Base-by-base conservation (phyloP, 208 protist genomes). In the Jaenimonas drosophilae region DNA sequence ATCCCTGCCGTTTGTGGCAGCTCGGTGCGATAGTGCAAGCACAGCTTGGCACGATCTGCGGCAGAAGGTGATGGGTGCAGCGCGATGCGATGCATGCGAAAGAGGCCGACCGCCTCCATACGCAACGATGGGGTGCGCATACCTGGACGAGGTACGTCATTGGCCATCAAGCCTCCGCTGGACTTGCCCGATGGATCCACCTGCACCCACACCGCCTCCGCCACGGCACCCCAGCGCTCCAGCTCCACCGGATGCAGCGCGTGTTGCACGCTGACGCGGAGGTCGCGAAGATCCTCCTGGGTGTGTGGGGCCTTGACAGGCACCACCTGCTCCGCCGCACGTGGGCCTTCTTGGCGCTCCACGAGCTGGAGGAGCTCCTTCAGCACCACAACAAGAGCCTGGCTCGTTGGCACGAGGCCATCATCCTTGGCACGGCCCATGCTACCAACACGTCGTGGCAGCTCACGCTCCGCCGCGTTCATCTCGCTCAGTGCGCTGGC, bases 201-300 rank as follows among this genome's bases (percentile, higher is more conserved):
- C 50, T 90, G 81, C 27, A 84, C 64, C 82, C 74, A 87, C 17
- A 91, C 21, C 30, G 77, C 82, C 43, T 87, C 82, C 52, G 79
- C 48, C 16, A 91, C 23, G 16, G 57, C 34, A 7, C 63, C 55
- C 82, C 82, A 91, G 3, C 65, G 38, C 34, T 69, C 56, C 17
- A 55, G 33, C 49, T 83, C 77, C 24, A 65, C 56, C 20, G 59
- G 47, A 2, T 57, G 59, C 24, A 64, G 36, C 12, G 63, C 50
- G 32, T 65, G 58, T 3, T 54, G 37, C 36, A 69, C 42, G 19
- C 36, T 32, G 30, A 28, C 30, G 20, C 30, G 44, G 7, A 49
- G 44, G 19, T 28, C 36, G 4, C 44, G 20, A 28, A 39, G 21
- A 39, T 29, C 64, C 25, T 49, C 49, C 16, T 37, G 24, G 1